A percentile compares a stretch with the other conserved stretches of the same genome.
These are phyloP conservation scores for Ceratobasidium sp. DNA, from an alignment of 1,284 basidiomycete species.

Conservation along the genomic window DNA sequence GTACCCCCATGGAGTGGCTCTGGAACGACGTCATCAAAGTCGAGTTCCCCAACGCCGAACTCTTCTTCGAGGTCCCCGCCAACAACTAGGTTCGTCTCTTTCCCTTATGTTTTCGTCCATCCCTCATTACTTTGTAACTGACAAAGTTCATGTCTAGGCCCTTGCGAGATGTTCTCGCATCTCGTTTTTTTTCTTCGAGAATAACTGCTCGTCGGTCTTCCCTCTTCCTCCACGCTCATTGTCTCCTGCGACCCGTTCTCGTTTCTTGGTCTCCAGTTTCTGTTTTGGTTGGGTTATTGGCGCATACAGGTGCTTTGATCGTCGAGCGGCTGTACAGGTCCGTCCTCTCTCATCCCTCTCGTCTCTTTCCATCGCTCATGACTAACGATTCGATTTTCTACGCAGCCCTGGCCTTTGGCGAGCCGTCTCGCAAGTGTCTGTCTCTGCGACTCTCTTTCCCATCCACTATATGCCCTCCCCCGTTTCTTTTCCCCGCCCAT, in stretches of 20 bases:
- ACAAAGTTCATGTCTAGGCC: constrained; percentile 24
- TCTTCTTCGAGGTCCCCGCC: constrained; percentile 42
- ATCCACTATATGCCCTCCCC: neutral
- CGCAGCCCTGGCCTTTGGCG: no score
- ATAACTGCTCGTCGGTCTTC: neutral
- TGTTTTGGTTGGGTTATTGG: no score
- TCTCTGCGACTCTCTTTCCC: constrained; percentile 8
- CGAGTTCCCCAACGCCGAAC: constrained; percentile 47
- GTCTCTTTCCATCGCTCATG: no score
- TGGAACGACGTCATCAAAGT: constrained; percentile 46
- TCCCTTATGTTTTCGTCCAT: constrained; percentile 18
- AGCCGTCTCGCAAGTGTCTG: constrained; percentile 3
- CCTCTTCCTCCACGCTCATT: constrained; percentile 2
- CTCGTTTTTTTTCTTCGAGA: constrained; percentile 16
- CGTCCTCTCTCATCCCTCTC: no score
- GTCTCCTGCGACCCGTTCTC: constrained; percentile 4
- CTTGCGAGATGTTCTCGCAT: constrained; percentile 41
- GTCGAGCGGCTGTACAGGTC: no score
- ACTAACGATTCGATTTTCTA: no score
- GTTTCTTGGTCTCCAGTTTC: constrained; percentile 8
- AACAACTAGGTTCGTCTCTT: constrained; percentile 47
- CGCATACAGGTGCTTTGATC: no score
- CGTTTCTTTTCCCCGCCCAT: no score
- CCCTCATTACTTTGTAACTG: constrained; percentile 34
- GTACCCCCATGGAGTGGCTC: constrained; percentile 46